phyloP scores from a whole-genome alignment of 2,329 filamentous ascomycete species.

The Ascochyta koolunga region DNA sequence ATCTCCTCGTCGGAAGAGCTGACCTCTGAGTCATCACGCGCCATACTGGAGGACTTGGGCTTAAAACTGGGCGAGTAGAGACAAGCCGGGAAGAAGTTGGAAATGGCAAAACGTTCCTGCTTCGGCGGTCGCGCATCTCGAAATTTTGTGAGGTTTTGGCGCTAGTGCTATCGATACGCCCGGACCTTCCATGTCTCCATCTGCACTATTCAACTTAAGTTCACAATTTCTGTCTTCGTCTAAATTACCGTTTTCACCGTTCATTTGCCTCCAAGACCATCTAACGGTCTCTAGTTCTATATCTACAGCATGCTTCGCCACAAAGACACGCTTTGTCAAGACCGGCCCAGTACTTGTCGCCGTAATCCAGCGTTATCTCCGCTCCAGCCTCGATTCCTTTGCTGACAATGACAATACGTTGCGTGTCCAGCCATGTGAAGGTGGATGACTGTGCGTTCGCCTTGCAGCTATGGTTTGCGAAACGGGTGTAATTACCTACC shows the following conservation, averaged over 20 bases:
- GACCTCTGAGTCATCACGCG: slow-evolving; percentile 25
- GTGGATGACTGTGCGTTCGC: slow-evolving; percentile 63
- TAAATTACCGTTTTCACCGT: no score
- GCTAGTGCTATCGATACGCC: slow-evolving; percentile 32
- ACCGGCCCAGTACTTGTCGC: slow-evolving; percentile 63
- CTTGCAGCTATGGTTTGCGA: slow-evolving; percentile 65
- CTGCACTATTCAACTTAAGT: no score
- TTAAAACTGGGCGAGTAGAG: background rate
- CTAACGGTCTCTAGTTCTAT: slow-evolving; percentile 33
- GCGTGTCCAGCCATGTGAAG: slow-evolving; percentile 63
- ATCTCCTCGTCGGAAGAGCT: slow-evolving; percentile 36
- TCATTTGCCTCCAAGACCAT: background rate
- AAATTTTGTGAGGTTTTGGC: slow-evolving; percentile 37
- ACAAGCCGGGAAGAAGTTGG: background rate
- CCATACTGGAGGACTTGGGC: slow-evolving; percentile 7
- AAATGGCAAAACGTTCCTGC: slow-evolving; percentile 1
- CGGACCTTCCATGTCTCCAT: no score
- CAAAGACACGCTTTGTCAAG: slow-evolving; percentile 63
- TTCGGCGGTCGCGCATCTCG: slow-evolving; percentile 4
- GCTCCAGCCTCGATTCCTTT: slow-evolving; percentile 60
- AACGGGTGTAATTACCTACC: slow-evolving; percentile 63
- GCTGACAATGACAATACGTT: slow-evolving; percentile 62
- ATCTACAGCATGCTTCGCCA: slow-evolving; percentile 59
- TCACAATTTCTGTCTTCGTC: background rate
- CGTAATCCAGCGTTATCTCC: slow-evolving; percentile 66